A percentile compares a stretch with the other conserved stretches of the same genome.
Evolutionary conservation across 176 grass and related monocot species (phyloP).

Genomic region (Pontederia paniculata): DNA sequence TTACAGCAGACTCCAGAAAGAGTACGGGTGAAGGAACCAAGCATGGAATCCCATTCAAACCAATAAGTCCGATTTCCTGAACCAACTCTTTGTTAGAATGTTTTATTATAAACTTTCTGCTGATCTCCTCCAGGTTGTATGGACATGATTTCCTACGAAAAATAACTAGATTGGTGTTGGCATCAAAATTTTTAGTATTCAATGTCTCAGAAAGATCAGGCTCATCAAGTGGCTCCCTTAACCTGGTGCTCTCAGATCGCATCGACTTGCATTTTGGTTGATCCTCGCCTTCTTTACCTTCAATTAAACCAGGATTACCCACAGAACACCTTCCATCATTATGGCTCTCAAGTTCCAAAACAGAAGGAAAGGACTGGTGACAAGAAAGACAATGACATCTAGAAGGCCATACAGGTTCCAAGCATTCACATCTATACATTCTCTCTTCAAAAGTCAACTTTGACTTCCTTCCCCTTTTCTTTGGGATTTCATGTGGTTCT

Average conservation of each 20-base stretch:
- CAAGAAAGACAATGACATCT: conserved; percentile 68
- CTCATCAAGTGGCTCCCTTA: conserved; percentile 32
- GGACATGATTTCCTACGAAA: conserved; percentile 43
- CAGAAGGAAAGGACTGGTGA: conserved; percentile 50
- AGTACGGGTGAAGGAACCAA: conserved; percentile 50
- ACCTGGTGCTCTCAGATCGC: conserved; percentile 34
- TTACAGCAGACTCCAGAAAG: conserved; percentile 46
- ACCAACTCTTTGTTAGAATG: conserved; percentile 73
- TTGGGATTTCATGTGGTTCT: conserved; percentile 47
- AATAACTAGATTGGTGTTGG: conserved; percentile 5
- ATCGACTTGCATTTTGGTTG: conserved; percentile 39
- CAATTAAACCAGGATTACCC: conserved; percentile 17
- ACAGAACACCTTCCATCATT: conserved; percentile 52
- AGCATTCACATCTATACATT: conserved; percentile 68
- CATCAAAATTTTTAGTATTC: conserved; percentile 23
- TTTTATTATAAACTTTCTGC: conserved; percentile 58
- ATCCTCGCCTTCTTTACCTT: conserved; percentile 40
- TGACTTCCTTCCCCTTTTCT: conserved; percentile 46
- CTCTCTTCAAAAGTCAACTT: conserved; percentile 55
- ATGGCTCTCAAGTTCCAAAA: conserved; percentile 61
- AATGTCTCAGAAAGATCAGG: conserved; percentile 21
- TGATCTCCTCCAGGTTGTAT: conserved; percentile 70
- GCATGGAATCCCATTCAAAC: conserved; percentile 58
- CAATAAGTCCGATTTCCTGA: conserved; percentile 72
- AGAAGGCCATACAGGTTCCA: conserved; percentile 79